Evolutionary conservation across 768 basidiomycete genomes (phyloP).

Genomic region (Auriscalpium vulgare): DNA sequence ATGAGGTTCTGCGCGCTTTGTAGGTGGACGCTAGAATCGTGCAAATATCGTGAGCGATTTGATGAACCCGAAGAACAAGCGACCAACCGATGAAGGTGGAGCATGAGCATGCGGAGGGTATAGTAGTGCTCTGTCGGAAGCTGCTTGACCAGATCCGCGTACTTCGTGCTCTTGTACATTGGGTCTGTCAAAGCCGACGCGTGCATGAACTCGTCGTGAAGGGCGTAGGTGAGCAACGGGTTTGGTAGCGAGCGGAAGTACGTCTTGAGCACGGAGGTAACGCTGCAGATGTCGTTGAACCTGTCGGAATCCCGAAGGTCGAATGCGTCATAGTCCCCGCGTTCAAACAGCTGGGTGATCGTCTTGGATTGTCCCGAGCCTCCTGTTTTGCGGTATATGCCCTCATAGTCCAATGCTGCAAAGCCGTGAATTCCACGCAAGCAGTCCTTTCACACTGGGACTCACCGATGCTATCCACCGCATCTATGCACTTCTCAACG

Average conservation of each 20-base stretch:
- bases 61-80: not conserved
- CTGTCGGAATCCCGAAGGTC: conserved; percentile 80
- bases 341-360: conserved; percentile 92
- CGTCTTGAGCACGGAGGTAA: conserved; percentile 94
- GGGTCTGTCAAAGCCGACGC: conserved; percentile 67
- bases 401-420: conserved; percentile 88
- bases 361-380: conserved; percentile 86
- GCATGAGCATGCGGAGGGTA: conserved; percentile 73
- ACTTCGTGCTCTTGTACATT: conserved; percentile 44
- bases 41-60: too few relatives aligned
- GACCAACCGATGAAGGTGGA: conserved; percentile 78
- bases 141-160: conserved; percentile 63
- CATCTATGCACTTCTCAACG: conserved; percentile 93
- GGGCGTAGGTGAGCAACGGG: conserved; percentile 82
- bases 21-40: conserved; percentile 43
- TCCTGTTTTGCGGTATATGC: conserved; percentile 96
- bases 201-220: conserved; percentile 85
- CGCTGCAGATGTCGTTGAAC: conserved; percentile 96
- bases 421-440: not conserved
- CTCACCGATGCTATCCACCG: conserved; percentile 83
- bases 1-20: conserved; percentile 76
- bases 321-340: conserved; percentile 83
- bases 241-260: conserved; percentile 92
- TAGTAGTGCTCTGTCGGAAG: conserved; percentile 85
- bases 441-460: not conserved